phyloP scores from a whole-genome alignment of 2,329 filamentous ascomycete species.

The Fusarium sp. region DNA sequence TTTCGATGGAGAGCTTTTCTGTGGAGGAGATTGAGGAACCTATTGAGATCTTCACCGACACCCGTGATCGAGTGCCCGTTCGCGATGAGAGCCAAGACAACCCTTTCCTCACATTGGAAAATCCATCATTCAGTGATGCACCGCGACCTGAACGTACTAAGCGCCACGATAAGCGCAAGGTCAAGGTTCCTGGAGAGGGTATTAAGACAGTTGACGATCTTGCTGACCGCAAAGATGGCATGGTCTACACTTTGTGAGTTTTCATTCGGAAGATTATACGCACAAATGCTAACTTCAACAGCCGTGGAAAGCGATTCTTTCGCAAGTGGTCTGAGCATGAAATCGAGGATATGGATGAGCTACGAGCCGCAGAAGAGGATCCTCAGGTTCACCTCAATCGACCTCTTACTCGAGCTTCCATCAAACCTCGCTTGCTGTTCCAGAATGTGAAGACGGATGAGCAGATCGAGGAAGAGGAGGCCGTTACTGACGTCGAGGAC shows the following conservation, averaged over 20 bases:
- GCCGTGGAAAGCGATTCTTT: slow-evolving; percentile 84
- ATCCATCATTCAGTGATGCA: slow-evolving; percentile 75
- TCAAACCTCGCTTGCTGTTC: slow-evolving; percentile 81
- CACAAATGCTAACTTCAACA: slow-evolving; percentile 53
- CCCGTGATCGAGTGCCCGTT: slow-evolving; percentile 81
- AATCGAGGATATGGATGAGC: slow-evolving; percentile 51
- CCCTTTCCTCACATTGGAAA: slow-evolving; percentile 77
- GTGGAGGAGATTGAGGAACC: slow-evolving; percentile 67
- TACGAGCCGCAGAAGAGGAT: slow-evolving; percentile 54
- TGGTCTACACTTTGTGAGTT: slow-evolving; percentile 83
- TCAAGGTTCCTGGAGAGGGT: slow-evolving; percentile 69
- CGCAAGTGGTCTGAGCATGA: slow-evolving; percentile 71
- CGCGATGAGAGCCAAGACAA: slow-evolving; percentile 76
- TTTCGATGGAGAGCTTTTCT: slow-evolving; percentile 70
- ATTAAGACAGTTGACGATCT: slow-evolving; percentile 73
- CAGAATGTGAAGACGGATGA: slow-evolving; percentile 63
- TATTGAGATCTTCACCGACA: slow-evolving; percentile 84
- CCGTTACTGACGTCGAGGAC: slow-evolving; percentile 69
- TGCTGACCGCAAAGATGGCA: slow-evolving; percentile 75
- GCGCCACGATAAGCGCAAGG: slow-evolving; percentile 68
- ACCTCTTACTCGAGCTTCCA: slow-evolving; percentile 74
- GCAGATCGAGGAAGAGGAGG: slow-evolving; percentile 70
- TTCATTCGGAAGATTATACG: not conserved
- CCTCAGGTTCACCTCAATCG: slow-evolving; percentile 53
- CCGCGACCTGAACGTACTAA: slow-evolving; percentile 57